Conservation (phyloP, 495 filamentous ascomycete species). For the Aspergillus bertholletiae region DNA sequence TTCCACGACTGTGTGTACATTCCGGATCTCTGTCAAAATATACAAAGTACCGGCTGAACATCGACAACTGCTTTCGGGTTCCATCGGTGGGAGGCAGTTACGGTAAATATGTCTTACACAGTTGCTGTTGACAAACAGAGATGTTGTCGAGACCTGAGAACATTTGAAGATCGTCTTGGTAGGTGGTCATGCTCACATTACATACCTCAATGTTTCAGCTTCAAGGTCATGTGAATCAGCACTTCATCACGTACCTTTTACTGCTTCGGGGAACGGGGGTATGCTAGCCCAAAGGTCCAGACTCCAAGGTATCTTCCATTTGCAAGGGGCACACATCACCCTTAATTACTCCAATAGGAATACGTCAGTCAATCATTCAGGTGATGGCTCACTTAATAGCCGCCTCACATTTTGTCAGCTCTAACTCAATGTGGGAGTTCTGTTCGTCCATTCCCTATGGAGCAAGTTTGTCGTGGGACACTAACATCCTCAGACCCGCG, state of each 20-base stretch:
- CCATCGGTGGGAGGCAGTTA: constrained; percentile 7
- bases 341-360: constrained; percentile 5
- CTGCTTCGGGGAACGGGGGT: background rate
- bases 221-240: background rate
- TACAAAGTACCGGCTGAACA: constrained; percentile 24
- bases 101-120: background rate
- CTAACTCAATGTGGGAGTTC: constrained; percentile 1
- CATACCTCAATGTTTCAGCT: background rate
- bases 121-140: background rate
- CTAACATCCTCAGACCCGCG: constrained; percentile 7
- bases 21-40: constrained; percentile 24
- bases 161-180: no score
- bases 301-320: background rate
- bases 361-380: background rate
- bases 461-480: constrained; percentile 17
- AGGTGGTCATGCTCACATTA: background rate
- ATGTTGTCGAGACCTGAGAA: background rate
- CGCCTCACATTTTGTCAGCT: constrained; percentile 15
- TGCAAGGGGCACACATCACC: background rate
- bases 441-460: constrained; percentile 10
- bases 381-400: constrained; percentile 7
- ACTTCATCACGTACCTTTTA: background rate
- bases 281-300: constrained; percentile 5
- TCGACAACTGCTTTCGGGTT: constrained; percentile 14
- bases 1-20: constrained; percentile 25